A percentile compares a stretch with the other conserved stretches of the same genome.
These are phyloP conservation scores for Pseudogymnoascus sp. DNA, from an alignment of 2,329 filamentous ascomycete species.

Conservation along the genomic window DNA sequence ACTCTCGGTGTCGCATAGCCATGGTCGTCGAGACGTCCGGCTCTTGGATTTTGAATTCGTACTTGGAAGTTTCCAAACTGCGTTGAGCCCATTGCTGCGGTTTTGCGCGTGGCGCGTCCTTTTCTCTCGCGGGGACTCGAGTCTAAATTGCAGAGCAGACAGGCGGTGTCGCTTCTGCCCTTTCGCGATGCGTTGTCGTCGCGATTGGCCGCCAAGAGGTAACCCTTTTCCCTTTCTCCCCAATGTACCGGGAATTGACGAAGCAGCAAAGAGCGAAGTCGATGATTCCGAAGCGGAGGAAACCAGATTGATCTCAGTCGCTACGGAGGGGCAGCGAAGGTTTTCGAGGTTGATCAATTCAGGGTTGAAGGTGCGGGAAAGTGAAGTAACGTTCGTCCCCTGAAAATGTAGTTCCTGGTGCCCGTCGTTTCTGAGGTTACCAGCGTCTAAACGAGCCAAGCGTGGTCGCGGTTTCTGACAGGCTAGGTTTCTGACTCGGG, in stretches of 20 bases:
- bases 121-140: slow-evolving; percentile 1
- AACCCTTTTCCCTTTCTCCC: background rate
- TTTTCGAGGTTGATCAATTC: slow-evolving; percentile 4
- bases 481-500: slow-evolving; percentile 4
- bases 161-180: slow-evolving; percentile 1
- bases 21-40: background rate
- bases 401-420: slow-evolving; percentile 9
- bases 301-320: background rate
- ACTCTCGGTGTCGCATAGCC: background rate
- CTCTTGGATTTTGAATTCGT: slow-evolving; percentile 25
- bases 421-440: slow-evolving; percentile 11
- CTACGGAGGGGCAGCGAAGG: background rate
- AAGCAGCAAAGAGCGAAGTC: background rate
- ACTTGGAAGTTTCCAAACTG: slow-evolving; percentile 53
- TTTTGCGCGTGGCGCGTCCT: slow-evolving; percentile 4
- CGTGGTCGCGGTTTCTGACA: slow-evolving; percentile 7
- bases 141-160: slow-evolving; percentile 3
- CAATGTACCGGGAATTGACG: slow-evolving; percentile 1
- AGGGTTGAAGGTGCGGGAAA: slow-evolving; percentile 2
- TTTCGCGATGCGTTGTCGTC: slow-evolving; percentile 8
- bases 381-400: slow-evolving; percentile 6
- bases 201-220: slow-evolving; percentile 6
- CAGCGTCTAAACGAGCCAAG: slow-evolving; percentile 11
- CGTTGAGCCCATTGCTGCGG: slow-evolving; percentile 37
- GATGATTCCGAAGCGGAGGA: background rate